Base-by-base conservation (phyloP, 2,329 filamentous ascomycete species). In the Fusarium ramigenum region DNA sequence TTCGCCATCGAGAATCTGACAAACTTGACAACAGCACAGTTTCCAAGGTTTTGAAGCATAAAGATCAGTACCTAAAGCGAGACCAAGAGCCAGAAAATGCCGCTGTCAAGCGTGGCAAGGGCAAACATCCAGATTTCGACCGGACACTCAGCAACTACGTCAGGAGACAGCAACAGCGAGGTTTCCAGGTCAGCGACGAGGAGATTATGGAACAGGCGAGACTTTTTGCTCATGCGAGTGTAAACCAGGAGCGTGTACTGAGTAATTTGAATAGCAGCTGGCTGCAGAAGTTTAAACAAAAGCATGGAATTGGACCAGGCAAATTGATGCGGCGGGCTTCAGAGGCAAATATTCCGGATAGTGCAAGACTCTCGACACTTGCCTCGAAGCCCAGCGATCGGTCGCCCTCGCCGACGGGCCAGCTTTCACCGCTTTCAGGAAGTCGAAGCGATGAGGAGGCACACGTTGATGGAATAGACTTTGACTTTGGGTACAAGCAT, bases 271-370 rank as follows among this genome's bases (percentile, higher is more conserved):
- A 90, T 75, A 86, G 90, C 36, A 91, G 87, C 75, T 98, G 96
- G 95, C 87, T 98, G 39, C 94, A 97, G 79, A 97, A 96, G 80
- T 98, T 98, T 86, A 97, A 98, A 85, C 90, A 94, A 80, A 97
- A 96, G 84, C 92, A 97, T 80, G 91, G 83, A 36, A 84, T 90
- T 62, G 84, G 82, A 21, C 84, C 83, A 21, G 85, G 83, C 21
- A 87, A 84, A 66, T 78, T 90, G 40, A 84, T 86, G 70, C 84
- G 90, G 49, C 84, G 90, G 61, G 89, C 89, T 11, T 91, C 89
- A 7, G 90, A 91, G 79, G 88, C 91, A 42, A 95, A 93, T 79
- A 93, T 95, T 60, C 88, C 91, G 1, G 92, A 93, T 76, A 89
- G 87, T 66, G 88, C 88, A 30, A 87, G 89, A 62, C 84, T 89